phyloP scores from a whole-genome alignment of 331 rosid species.

The Telfairia occidentalis region DNA sequence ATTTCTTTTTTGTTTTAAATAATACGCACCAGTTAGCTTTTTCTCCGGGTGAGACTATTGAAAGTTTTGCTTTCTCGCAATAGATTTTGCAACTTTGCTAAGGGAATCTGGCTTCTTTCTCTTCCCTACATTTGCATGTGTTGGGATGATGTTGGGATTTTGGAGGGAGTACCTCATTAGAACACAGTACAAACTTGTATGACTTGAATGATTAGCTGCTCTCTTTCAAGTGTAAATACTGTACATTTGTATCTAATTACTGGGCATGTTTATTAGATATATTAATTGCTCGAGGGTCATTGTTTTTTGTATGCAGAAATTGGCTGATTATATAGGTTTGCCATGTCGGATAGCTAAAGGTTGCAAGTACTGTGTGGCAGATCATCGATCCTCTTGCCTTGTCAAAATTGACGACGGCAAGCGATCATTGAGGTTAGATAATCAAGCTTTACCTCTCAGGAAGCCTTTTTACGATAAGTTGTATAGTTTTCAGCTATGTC shows the following conservation, averaged over 20 bases:
- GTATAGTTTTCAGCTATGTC: not conserved
- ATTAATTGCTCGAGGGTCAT: not conserved
- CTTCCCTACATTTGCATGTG: not conserved
- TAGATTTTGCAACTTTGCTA: not conserved
- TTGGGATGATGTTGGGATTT: not conserved
- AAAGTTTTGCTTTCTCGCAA: not conserved
- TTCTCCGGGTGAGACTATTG: not conserved
- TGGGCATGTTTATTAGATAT: not conserved
- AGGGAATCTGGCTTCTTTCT: not conserved
- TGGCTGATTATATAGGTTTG: slow-evolving; percentile 91
- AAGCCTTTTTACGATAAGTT: not conserved
- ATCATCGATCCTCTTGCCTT: slow-evolving; percentile 91
- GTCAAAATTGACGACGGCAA: slow-evolving; percentile 64
- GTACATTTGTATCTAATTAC: not conserved
- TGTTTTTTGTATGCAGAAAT: slow-evolving; percentile 46
- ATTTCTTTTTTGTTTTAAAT: not conserved
- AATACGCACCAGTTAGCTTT: not conserved
- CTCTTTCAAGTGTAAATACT: not conserved
- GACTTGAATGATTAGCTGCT: not conserved
- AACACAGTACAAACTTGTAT: not conserved
- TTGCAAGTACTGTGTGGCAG: slow-evolving; percentile 86
- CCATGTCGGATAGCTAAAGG: slow-evolving; percentile 99
- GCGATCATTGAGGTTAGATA: slow-evolving; percentile 50
- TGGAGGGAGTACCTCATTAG: not conserved
- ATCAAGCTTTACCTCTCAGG: slow-evolving; percentile 9